Base-by-base conservation (phyloP, 2,329 filamentous ascomycete species). In the Aspergillus sp. region DNA sequence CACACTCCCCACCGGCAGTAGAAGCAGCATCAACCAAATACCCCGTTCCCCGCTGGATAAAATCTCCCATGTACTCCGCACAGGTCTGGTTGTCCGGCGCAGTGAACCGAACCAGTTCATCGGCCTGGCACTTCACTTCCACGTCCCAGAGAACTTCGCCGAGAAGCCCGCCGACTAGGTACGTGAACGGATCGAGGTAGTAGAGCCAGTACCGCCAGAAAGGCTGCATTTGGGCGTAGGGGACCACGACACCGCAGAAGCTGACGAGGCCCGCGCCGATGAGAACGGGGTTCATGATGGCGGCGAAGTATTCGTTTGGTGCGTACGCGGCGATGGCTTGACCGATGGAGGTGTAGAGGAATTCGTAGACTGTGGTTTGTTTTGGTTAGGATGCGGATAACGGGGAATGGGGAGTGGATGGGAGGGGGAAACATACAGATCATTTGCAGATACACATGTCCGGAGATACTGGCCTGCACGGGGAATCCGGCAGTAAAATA, bases 221-320 rank as follows among this genome's bases (percentile, higher is more conserved):
- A 9, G 69, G 63, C 45, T 75, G 74, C 59, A 78, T 73, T 7
- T 68, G 63, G 2, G 58, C 49, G 58, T 77, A 78, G 0, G 74
- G 77, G 2, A 75, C 73, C 1, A 79, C 67, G 6, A 77, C 75
- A 24, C 76, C 75, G 50, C 73, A 75, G 65, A 78, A 78, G 59
- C 68, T 70, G 57, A 78, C 62, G 62, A 80, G 61, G 2, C 71
- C 77, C 1, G 75, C 73, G 6, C 82, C 80, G 57, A 87, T 75
- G 11, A 87, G 55, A 0, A 87, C 68, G 0, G 84, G 84, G 63
- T 87, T 87, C 61, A 81, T 80, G 4, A 87, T 77, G 0, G 83
- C 77, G 0, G 85, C 85, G 49, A 87, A 86, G 11, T 85, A 81
- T 36, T 81, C 84, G 62, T 85, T 87, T 0, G 85, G 85, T 0